Percentiles rank a stretch among this genome's conserved stretches.
These are phyloP conservation scores for Cordyceps sp. DNA, from an alignment of 2,329 filamentous ascomycete species.

Conservation along the genomic window DNA sequence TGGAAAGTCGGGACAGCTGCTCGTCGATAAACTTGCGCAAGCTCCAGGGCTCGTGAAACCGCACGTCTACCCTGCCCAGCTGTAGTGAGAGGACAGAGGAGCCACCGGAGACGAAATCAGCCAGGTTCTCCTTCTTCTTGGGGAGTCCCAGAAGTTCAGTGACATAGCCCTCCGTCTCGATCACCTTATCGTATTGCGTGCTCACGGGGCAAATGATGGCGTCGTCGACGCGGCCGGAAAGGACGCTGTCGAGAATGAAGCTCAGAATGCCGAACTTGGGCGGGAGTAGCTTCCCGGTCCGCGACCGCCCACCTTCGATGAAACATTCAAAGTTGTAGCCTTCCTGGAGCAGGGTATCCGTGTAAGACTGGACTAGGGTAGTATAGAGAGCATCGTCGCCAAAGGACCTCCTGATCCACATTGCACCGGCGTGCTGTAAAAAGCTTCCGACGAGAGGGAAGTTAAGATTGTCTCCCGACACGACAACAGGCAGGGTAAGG, in stretches of 20 bases:
- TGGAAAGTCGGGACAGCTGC: slow-evolving; percentile 44
- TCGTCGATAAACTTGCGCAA: slow-evolving; percentile 64
- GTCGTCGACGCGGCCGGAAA: slow-evolving; percentile 78
- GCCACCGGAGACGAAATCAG: slow-evolving; percentile 68
- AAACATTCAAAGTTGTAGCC: slow-evolving; percentile 97
- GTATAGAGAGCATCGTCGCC: slow-evolving; percentile 82
- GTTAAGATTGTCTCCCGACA: slow-evolving; percentile 92
- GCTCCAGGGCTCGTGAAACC: slow-evolving; percentile 95
- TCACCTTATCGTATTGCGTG: slow-evolving; percentile 97
- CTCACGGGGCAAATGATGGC: slow-evolving; percentile 89
- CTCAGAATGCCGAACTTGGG: slow-evolving; percentile 92
- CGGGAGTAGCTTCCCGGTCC: slow-evolving; percentile 82
- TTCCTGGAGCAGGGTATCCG: slow-evolving; percentile 77
- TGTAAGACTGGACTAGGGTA: slow-evolving; percentile 88
- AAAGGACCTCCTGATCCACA: slow-evolving; percentile 91
- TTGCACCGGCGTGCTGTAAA: slow-evolving; percentile 86
- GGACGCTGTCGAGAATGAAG: slow-evolving; percentile 78
- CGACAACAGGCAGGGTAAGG: slow-evolving; percentile 74
- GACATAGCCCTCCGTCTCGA: slow-evolving; percentile 94
- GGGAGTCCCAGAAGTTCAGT: slow-evolving; percentile 85
- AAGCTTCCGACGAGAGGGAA: slow-evolving; percentile 82
- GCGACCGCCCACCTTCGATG: slow-evolving; percentile 83
- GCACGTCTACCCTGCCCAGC: slow-evolving; percentile 80
- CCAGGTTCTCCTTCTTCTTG: slow-evolving; percentile 87
- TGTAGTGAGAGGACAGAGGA: slow-evolving; percentile 80